Evolutionary conservation across 176 grass and related monocot species (phyloP), one percentile per base, ranked within the genome.

Genomic region (Panicum miliaceum): DNA sequence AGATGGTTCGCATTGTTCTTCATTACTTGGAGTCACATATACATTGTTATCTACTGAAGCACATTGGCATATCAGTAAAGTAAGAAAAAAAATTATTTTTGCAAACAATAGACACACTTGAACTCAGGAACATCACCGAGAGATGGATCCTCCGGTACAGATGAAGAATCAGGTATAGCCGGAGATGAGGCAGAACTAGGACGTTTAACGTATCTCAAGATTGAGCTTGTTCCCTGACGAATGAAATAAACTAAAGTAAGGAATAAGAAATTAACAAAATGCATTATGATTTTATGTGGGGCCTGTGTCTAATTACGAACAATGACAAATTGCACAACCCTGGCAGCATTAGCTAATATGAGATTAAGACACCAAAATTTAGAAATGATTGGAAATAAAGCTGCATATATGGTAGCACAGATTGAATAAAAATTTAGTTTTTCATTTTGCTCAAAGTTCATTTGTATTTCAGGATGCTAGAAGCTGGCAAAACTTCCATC

Each of bases 181-280:
- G 36, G 25, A 54, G 88, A 65, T 75, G 36, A 68, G 81, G 81
- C 27, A 14, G 68, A 73, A 79, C 63, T 81, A 77, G 64, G 85
- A 16, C 76, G 73, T 81, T 85, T 87, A 47, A 98, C 73, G 83
- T 89, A 98, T 82, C 81, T 93, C 68, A 98, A 63, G 77, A 98
- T 98, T 34, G 96, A 95, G 66, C 68, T 84, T 70, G 91, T 95
- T 72, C 90, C 95, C 92, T 94, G 38, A 79, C 47, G 86, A 63
- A 82, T 2, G 18, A 95, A 66, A 76, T 61, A 29, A 16, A 35
- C 45, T 48, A 40, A 85, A 63, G 12, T 19, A 32, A 56, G 13
- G 22, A 45, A 61, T 32, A 63, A 48, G 37, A 34, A 34, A 27
- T 18, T 18, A 20, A 35, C 36, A 42, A 40, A 52, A 77, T 52